These are phyloP conservation scores for Helotiales sp. DNA, from an alignment of 2,329 filamentous ascomycete genomes.

Conservation along the genomic window DNA sequence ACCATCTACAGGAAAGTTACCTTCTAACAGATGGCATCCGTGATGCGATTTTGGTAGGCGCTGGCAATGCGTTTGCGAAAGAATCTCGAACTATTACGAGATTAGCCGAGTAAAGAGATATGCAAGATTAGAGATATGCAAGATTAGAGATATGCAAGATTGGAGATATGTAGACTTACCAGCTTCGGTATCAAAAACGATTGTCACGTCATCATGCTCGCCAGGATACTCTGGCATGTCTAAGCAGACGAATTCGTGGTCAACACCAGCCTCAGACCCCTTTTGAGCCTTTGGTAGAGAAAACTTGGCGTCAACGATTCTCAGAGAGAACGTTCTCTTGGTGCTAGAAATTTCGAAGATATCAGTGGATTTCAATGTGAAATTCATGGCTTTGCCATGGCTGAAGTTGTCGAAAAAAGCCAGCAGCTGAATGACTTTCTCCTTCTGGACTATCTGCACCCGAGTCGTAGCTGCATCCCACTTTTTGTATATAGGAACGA, in stretches of 20 bases:
- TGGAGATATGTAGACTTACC: conserved; percentile 34
- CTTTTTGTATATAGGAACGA: conserved; percentile 92
- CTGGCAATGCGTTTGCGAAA: conserved; percentile 43
- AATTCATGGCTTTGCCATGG: conserved; percentile 88
- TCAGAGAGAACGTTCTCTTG: conserved; percentile 71
- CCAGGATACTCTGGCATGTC: conserved; percentile 88
- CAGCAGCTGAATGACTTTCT: conserved; percentile 76
- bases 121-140: no score
- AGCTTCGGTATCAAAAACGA: conserved; percentile 79
- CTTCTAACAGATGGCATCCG: conserved; percentile 43
- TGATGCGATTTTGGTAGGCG: conserved; percentile 41
- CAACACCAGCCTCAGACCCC: conserved; percentile 54
- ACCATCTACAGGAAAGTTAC: conserved; percentile 26
- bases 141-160: no score
- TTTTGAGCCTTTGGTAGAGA: conserved; percentile 68
- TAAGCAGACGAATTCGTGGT: conserved; percentile 78
- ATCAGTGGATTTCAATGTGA: conserved; percentile 83
- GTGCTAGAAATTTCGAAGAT: conserved; percentile 73
- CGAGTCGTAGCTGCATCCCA: conserved; percentile 85
- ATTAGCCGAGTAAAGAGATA: conserved; percentile 31
- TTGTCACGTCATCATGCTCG: conserved; percentile 89
- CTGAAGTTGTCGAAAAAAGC: conserved; percentile 89
- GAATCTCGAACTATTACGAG: conserved; percentile 32
- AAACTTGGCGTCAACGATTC: conserved; percentile 90
- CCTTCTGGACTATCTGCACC: conserved; percentile 78